Percentiles rank a stretch among this genome's conserved stretches.
Evolutionary conservation across 768 basidiomycete species (phyloP).

Genomic region (Inosperma sp.): DNA sequence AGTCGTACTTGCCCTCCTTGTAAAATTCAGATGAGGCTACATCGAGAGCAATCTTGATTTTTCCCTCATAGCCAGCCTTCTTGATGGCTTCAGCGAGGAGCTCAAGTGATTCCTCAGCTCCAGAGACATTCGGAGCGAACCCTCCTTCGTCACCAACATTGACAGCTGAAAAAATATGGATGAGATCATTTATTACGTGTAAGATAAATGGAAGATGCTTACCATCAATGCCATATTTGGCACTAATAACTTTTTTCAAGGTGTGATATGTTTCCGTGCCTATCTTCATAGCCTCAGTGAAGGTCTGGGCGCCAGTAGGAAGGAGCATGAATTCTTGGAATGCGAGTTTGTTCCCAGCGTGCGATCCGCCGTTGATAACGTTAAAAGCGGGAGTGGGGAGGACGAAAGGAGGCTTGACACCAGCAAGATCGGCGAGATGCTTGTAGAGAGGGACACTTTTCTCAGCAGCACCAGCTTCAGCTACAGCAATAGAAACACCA

Average conservation of each 20-base stretch:
- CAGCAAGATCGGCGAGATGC: conserved; percentile 94
- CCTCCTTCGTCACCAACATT: conserved; percentile 99
- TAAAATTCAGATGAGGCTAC: conserved; percentile 99
- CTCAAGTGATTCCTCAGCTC: conserved; percentile 96
- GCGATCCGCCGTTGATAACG: conserved; percentile 99
- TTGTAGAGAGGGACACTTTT: conserved; percentile 95
- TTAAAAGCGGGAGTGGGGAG: conserved; percentile 95
- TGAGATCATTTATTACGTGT: conserved; percentile 12
- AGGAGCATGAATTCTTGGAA: conserved; percentile 99
- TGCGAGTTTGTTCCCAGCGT: conserved; percentile 98
- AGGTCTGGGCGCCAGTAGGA: conserved; percentile 85
- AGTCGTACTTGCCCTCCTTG: conserved; percentile 99
- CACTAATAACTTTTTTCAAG: conserved; percentile 97
- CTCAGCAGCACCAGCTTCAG: conserved; percentile 90
- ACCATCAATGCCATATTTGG: conserved; percentile 99
- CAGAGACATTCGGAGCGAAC: conserved; percentile 96
- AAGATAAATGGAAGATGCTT: conserved; percentile 16
- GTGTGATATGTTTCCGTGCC: conserved; percentile 98
- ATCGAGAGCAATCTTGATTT: conserved; percentile 97
- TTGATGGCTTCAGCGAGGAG: conserved; percentile 94
- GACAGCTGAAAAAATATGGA: conserved; percentile 56
- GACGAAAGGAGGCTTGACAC: conserved; percentile 89
- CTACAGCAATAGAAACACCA: conserved; percentile 93
- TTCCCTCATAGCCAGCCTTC: conserved; percentile 97
- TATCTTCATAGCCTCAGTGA: conserved; percentile 98